A percentile compares a stretch with the other conserved stretches of the same genome.
Evolutionary conservation across 176 grass and related monocot species (phyloP).

Genomic region (Lolium multiflorum): DNA sequence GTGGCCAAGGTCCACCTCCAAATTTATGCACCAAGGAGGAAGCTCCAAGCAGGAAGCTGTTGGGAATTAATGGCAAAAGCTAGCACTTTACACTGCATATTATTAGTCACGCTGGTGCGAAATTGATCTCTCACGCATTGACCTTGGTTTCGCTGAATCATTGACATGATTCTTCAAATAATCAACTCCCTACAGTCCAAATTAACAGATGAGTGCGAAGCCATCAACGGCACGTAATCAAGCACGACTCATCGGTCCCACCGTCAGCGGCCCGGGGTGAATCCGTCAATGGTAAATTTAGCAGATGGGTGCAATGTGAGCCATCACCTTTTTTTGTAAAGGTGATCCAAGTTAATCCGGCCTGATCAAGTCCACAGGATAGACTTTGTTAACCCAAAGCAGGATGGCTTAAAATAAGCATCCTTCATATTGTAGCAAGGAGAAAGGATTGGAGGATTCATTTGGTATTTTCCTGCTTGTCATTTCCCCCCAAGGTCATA

Average conservation of each 20-base stretch:
- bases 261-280: not conserved
- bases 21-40: conserved; percentile 56
- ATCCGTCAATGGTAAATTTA: not conserved
- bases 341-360: conserved; percentile 48
- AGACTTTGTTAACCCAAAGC: conserved; percentile 79
- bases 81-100: conserved; percentile 55
- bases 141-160: conserved; percentile 46
- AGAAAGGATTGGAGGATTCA: conserved; percentile 47
- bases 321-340: conserved; percentile 60
- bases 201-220: not conserved
- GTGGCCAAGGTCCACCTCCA: conserved; percentile 49
- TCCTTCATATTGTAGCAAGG: conserved; percentile 59
- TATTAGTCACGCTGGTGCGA: conserved; percentile 45
- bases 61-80: conserved; percentile 66
- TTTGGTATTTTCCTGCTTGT: conserved; percentile 66
- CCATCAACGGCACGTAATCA: not conserved
- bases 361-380: conserved; percentile 63
- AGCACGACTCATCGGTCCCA: not conserved
- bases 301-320: conserved; percentile 8
- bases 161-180: not conserved
- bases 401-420: conserved; percentile 62
- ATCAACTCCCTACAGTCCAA: not conserved
- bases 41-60: conserved; percentile 67
- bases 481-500: conserved; percentile 48
- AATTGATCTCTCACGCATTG: conserved; percentile 61